These are phyloP conservation scores for Rubia balearica DNA, from an alignment of 305 asterid genomes.

Conservation along the genomic window DNA sequence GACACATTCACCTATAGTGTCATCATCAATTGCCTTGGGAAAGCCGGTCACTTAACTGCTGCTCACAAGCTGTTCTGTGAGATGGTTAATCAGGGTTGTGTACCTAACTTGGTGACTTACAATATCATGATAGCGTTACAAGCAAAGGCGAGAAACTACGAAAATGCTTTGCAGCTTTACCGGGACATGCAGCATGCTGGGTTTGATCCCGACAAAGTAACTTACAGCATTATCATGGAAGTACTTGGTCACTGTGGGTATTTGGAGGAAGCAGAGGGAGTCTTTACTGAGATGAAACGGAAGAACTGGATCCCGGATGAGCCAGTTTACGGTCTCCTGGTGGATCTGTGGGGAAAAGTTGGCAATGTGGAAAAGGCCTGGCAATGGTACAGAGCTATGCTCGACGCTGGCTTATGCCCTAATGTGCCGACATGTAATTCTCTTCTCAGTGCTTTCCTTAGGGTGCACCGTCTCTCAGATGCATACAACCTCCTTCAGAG, in stretches of 20 bases:
- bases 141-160: conserved; percentile 87
- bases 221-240: conserved; percentile 93
- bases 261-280: conserved; percentile 89
- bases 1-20: conserved; percentile 95
- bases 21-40: conserved; percentile 86
- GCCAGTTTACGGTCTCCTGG: conserved; percentile 89
- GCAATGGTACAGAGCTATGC: conserved; percentile 91
- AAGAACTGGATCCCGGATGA: conserved; percentile 97
- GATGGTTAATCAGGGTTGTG: conserved; percentile 84
- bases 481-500: conserved; percentile 67
- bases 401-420: conserved; percentile 65
- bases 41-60: conserved; percentile 79
- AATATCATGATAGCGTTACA: conserved; percentile 91
- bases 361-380: conserved; percentile 87
- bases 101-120: conserved; percentile 84
- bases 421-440: conserved; percentile 95
- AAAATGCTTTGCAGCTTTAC: conserved; percentile 65
- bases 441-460: conserved; percentile 76
- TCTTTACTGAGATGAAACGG: conserved; percentile 73
- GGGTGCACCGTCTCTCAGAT: conserved; percentile 75
- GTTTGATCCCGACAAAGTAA: conserved; percentile 87
- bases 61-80: conserved; percentile 79
- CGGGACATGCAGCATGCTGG: conserved; percentile 93
- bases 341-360: conserved; percentile 87
- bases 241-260: conserved; percentile 93